These are phyloP conservation scores for Candida fluviatilis DNA, from an alignment of 805 yeast species.

Conservation along the genomic window DNA sequence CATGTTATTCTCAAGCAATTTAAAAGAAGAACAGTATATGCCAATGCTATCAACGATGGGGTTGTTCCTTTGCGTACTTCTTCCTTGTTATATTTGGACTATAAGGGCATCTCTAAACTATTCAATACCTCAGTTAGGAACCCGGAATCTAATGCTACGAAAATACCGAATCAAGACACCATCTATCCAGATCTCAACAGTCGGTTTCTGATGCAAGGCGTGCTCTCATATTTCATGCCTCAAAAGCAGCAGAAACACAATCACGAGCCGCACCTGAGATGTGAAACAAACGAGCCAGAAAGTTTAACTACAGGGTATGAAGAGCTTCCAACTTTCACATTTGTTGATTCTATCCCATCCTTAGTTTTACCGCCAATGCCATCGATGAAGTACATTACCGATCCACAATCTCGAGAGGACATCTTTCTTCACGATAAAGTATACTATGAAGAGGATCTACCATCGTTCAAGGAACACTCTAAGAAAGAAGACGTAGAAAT, in stretches of 20 bases:
- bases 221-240: conserved; percentile 39
- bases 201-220: conserved; percentile 26
- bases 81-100: conserved; percentile 79
- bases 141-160: conserved; percentile 9
- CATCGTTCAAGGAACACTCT: conserved; percentile 20
- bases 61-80: conserved; percentile 93
- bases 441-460: conserved; percentile 63
- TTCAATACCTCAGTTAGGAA: conserved; percentile 14
- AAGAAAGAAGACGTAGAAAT: background rate
- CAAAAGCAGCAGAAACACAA: conserved; percentile 26
- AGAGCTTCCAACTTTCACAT: conserved; percentile 64
- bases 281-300: conserved; percentile 13
- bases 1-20: conserved; percentile 60
- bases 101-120: conserved; percentile 51
- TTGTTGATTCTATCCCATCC: conserved; percentile 73
- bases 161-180: conserved; percentile 16
- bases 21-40: conserved; percentile 73
- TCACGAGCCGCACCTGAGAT: conserved; percentile 11
- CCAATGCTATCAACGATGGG: conserved; percentile 90
- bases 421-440: conserved; percentile 79
- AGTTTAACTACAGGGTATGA: conserved; percentile 19
- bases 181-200: conserved; percentile 10
- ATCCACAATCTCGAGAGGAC: conserved; percentile 62
- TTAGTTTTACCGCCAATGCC: conserved; percentile 82
- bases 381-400: conserved; percentile 54